Percentiles rank a stretch among this genome's conserved stretches.
phyloP scores from a whole-genome alignment of 2,329 filamentous ascomycete genomes.

The Calonectria henricotiae region DNA sequence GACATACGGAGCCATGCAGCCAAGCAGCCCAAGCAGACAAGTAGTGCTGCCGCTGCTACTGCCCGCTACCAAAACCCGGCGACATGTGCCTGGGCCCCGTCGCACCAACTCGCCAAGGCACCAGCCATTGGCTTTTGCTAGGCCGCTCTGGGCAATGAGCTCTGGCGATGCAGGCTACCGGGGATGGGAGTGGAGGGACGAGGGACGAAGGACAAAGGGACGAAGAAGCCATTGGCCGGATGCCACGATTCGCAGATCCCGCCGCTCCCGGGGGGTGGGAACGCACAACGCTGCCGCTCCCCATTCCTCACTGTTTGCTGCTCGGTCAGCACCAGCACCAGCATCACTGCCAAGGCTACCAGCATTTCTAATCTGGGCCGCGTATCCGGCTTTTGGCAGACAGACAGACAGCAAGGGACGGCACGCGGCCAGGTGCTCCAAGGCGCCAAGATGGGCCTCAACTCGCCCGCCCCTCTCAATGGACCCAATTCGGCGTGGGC shows the following conservation, averaged over 20 bases:
- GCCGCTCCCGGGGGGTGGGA: slow-evolving; percentile 24
- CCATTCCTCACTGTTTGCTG: not conserved
- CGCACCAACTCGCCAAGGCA: not conserved
- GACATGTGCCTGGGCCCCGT: no score
- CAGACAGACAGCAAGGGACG: not conserved
- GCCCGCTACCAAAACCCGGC: no score
- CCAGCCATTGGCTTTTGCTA: slow-evolving; percentile 1
- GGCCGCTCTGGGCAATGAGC: not conserved
- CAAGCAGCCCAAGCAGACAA: no score
- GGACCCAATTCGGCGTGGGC: not conserved
- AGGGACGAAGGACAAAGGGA: no score
- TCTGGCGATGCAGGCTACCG: not conserved
- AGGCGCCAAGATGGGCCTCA: no score
- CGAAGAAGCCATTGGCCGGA: no score
- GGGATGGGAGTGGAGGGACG: no score
- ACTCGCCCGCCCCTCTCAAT: no score
- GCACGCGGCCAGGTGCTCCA: not conserved
- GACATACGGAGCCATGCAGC: no score
- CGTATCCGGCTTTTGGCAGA: slow-evolving; percentile 5
- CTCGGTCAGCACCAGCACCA: slow-evolving; percentile 6
- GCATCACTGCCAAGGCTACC: not conserved
- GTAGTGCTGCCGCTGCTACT: no score
- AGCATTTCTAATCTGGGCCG: slow-evolving; percentile 27
- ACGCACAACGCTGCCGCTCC: no score
- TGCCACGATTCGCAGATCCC: slow-evolving; percentile 33